Conservation (phyloP, 2,329 filamentous ascomycete species). For the Huntiella bhutanensis region DNA sequence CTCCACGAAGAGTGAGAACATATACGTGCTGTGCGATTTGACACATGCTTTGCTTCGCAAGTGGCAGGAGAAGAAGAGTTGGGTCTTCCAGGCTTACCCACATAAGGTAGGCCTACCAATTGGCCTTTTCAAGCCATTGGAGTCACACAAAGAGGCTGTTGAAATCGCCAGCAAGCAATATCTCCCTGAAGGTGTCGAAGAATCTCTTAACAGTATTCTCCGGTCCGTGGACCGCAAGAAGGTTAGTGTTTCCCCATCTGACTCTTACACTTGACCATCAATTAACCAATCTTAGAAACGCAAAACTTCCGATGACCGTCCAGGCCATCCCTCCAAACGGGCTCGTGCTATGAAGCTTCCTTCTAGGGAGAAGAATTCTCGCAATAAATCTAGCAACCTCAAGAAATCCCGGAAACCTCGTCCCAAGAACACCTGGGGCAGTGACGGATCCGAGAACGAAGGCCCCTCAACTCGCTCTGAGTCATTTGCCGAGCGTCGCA, state of each 20-base stretch:
- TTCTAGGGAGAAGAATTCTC: constrained; percentile 15
- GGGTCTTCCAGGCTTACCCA: constrained; percentile 69
- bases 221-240: constrained; percentile 54
- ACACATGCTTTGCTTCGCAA: constrained; percentile 64
- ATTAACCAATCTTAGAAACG: constrained; percentile 27
- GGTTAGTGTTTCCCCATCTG: constrained; percentile 20
- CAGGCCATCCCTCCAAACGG: constrained; percentile 24
- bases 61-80: constrained; percentile 72
- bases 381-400: constrained; percentile 16
- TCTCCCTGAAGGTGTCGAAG: constrained; percentile 57
- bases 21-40: constrained; percentile 79
- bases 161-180: constrained; percentile 75
- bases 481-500: constrained; percentile 30
- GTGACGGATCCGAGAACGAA: constrained; percentile 13
- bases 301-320: constrained; percentile 32
- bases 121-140: constrained; percentile 57
- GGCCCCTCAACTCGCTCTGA: constrained; percentile 1
- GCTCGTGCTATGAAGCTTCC: constrained; percentile 14
- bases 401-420: constrained; percentile 9
- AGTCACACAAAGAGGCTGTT: constrained; percentile 60
- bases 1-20: constrained; percentile 45
- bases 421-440: constrained; percentile 8
- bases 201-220: constrained; percentile 52
- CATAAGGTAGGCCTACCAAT: constrained; percentile 64
- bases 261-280: neutral